phyloP scores from a whole-genome alignment of 345 rosid genomes.

The Boechera retrofracta region DNA sequence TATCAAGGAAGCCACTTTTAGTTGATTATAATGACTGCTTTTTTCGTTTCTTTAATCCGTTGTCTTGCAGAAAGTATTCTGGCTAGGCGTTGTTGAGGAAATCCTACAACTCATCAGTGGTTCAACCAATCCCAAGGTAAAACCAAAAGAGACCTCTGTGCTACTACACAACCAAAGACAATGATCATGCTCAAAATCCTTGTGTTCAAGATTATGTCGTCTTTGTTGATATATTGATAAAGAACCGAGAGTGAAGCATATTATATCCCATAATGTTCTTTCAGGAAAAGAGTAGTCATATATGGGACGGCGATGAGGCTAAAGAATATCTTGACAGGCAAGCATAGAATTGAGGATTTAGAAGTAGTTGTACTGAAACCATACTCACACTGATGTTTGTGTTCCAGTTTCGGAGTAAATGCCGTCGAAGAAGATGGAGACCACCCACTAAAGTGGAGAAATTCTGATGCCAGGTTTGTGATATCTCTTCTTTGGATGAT shows the following conservation, averaged over 20 bases:
- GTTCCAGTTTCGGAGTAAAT: conserved; percentile 62
- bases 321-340: conserved; percentile 81
- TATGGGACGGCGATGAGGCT: conserved; percentile 84
- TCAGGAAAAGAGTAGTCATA: conserved; percentile 74
- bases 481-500: conserved; percentile 15
- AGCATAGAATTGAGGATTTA: neutral
- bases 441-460: conserved; percentile 85
- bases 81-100: conserved; percentile 88
- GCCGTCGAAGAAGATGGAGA: conserved; percentile 77
- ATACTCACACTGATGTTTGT: conserved; percentile 6
- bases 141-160: conserved; percentile 13
- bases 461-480: conserved; percentile 79
- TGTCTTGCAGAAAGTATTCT: conserved; percentile 69
- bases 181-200: neutral
- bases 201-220: neutral
- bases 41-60: neutral
- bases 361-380: neutral
- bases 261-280: conserved; percentile 32
- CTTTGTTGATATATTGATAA: neutral
- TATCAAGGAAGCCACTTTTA: neutral
- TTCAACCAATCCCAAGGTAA: conserved; percentile 79
- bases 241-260: neutral
- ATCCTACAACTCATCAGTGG: conserved; percentile 82
- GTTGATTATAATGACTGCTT: neutral
- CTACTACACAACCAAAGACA: neutral